Percentiles rank a stretch among this genome's conserved stretches.
These are phyloP conservation scores for Heliocybe sulcata DNA, from an alignment of 1,284 basidiomycete genomes.

Conservation along the genomic window DNA sequence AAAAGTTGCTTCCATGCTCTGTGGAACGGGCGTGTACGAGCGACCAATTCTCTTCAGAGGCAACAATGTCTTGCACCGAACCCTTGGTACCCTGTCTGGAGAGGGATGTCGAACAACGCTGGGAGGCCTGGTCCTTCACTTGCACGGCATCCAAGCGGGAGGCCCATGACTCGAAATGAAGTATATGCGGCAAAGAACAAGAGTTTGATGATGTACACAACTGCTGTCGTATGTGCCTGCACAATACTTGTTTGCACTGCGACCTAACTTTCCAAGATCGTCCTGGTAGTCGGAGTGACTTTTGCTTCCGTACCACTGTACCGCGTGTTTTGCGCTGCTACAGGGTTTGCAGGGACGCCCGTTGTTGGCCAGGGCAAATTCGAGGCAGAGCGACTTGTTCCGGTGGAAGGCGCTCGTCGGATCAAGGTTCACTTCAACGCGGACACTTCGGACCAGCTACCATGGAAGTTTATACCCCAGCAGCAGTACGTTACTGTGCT, in stretches of 20 bases:
- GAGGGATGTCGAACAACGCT: neutral
- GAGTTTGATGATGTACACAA: constrained; percentile 72
- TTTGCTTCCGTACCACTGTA: constrained; percentile 98
- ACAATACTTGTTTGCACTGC: neutral
- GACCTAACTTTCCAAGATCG: constrained; percentile 43
- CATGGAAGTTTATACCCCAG: constrained; percentile 91
- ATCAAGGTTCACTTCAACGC: constrained; percentile 97
- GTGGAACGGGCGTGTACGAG: neutral
- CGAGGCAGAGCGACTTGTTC: constrained; percentile 76
- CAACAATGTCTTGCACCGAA: neutral
- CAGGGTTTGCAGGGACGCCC: constrained; percentile 94
- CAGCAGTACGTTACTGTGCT: constrained; percentile 89
- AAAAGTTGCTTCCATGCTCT: neutral
- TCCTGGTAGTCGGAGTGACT: constrained; percentile 77
- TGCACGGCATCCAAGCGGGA: constrained; percentile 10
- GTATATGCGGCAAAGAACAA: constrained; percentile 52
- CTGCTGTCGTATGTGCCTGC: constrained; percentile 56
- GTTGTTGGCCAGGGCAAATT: constrained; percentile 81
- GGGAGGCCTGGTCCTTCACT: neutral
- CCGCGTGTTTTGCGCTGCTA: constrained; percentile 96
- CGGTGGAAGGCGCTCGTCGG: constrained; percentile 59
- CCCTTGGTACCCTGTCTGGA: neutral
- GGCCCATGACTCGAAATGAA: constrained; percentile 19
- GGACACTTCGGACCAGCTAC: constrained; percentile 81
- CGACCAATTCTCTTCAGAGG: neutral